Percentiles rank a stretch among this genome's conserved stretches.
Evolutionary conservation across 495 filamentous ascomycete species (phyloP).

Genomic region (Daldinia vernicosa): DNA sequence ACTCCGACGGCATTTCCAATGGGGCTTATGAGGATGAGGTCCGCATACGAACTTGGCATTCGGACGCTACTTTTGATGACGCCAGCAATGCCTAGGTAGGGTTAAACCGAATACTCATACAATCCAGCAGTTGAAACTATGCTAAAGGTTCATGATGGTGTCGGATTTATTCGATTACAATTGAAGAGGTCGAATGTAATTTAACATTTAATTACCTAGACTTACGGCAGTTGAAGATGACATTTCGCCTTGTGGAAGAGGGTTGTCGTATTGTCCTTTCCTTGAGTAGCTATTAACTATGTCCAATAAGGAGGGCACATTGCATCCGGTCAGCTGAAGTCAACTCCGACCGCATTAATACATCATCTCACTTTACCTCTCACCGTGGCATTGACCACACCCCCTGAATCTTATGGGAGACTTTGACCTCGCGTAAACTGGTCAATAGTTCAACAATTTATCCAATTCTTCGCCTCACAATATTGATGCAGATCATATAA

Average conservation of each 20-base stretch:
- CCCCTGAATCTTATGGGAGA: background rate
- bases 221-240: conserved; percentile 1
- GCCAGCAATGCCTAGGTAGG: conserved; percentile 25
- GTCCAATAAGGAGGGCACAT: background rate
- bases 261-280: background rate
- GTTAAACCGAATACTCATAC: conserved; percentile 5
- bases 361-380: background rate
- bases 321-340: background rate
- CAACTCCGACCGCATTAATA: background rate
- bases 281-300: no score
- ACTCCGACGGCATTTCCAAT: conserved; percentile 4
- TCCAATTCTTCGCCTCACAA: no score
- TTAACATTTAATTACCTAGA: background rate
- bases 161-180: background rate
- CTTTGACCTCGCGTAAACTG: background rate
- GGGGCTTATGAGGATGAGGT: conserved; percentile 1
- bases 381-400: background rate
- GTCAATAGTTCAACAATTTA: background rate
- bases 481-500: no score
- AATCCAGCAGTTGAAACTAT: conserved; percentile 4
- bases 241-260: background rate
- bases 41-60: background rate
- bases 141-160: background rate
- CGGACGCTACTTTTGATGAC: conserved; percentile 22
- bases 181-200: background rate